These are phyloP conservation scores for Cadophora sp. DNA, from an alignment of 2,329 filamentous ascomycete genomes.

Conservation along the genomic window DNA sequence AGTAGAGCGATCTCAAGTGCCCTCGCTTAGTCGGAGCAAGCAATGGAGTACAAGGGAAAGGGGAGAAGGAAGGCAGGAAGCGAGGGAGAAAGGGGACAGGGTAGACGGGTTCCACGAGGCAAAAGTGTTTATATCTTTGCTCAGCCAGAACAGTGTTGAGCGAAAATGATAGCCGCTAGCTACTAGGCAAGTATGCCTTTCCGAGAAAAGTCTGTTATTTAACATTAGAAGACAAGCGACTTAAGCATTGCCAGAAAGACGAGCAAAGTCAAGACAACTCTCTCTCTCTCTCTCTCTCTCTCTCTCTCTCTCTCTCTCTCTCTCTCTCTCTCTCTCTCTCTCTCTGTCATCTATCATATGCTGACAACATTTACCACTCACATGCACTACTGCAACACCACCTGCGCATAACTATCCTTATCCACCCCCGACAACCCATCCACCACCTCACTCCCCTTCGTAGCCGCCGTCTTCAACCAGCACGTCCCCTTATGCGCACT, in stretches of 20 bases:
- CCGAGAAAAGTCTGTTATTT: neutral
- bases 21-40: no score
- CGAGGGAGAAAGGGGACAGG: no score
- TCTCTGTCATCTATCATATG: no score
- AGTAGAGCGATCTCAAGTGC: no score
- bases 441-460: neutral
- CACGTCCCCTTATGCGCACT: slow-evolving; percentile 15
- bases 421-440: slow-evolving; percentile 1
- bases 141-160: neutral
- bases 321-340: no score
- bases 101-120: no score
- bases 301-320: no score
- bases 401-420: slow-evolving; percentile 15
- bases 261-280: no score
- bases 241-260: neutral
- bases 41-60: no score
- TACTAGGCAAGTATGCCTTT: neutral
- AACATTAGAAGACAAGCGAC: neutral
- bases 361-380: no score
- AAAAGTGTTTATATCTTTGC: neutral
- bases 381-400: slow-evolving; percentile 13
- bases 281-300: neutral
- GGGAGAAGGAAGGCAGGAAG: no score
- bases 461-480: slow-evolving; percentile 13
- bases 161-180: neutral